Conservation (phyloP, 225 moss, liverwort and hornwort genomes). For the Antitrichia curtipendula region DNA sequence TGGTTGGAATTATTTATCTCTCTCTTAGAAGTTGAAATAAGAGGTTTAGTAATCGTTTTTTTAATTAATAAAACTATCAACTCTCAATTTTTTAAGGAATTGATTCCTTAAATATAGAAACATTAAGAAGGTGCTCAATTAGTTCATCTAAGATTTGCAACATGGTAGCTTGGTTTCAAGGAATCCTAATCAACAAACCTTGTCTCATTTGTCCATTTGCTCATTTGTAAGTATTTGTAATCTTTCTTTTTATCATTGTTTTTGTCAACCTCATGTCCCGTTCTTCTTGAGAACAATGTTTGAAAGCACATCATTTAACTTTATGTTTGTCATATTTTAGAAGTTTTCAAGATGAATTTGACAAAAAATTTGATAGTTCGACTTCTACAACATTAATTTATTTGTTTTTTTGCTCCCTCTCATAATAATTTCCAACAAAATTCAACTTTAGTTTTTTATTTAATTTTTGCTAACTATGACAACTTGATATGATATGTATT, state of each 20-base stretch:
- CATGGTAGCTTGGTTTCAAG: neutral
- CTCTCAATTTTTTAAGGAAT: neutral
- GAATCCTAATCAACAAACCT: neutral
- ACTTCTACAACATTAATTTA: neutral
- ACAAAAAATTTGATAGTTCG: neutral
- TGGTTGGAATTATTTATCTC: neutral
- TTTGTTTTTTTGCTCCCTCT: neutral
- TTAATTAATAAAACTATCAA: neutral
- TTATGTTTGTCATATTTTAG: neutral
- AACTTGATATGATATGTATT: neutral
- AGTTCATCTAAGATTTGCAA: neutral
- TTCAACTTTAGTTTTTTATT: neutral
- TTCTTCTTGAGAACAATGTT: neutral
- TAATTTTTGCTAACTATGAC: neutral
- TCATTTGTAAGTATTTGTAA: neutral
- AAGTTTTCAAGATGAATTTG: neutral
- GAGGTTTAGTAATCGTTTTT: accelerated
- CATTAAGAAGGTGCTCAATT: neutral
- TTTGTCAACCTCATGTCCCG: neutral
- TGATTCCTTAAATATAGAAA: neutral
- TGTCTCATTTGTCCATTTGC: neutral
- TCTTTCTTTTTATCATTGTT: neutral
- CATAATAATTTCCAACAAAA: neutral
- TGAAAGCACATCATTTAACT: neutral
- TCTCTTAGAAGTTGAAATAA: neutral